Base-by-base conservation (phyloP, 805 yeast genomes). In the Komagataella populi region DNA sequence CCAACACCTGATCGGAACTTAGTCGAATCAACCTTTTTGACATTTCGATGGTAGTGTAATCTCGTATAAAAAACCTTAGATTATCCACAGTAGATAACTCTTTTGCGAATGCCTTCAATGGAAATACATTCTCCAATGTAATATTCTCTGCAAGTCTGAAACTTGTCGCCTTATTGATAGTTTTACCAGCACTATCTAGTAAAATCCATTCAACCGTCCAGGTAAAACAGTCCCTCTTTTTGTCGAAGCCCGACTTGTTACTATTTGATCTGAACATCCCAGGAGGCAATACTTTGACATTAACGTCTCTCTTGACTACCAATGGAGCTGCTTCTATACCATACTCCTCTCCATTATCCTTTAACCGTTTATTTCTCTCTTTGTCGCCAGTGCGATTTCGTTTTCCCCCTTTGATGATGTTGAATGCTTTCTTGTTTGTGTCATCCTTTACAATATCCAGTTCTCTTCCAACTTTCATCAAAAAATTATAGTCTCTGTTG, bases 151-250 rank as follows among this genome's bases (percentile, higher is more conserved):
- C 67, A 16, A 72, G 59, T 47, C 73, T 67, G 52, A 61, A 73
- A 53, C 75, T 74, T n/a, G 59, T 50, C 14, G 53, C 56, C 18
- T 55, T 55, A 44, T 56, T 54, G 16, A 59, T 47, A 7, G 45
- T 47, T 4, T 53, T 16, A 48, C 56, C 51, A 1, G 62, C 56
- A 10, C 61, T 60, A 12, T 63, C 65, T 3, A 76, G 62, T 2
- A 81, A 54, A 0, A 77, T 60, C 86, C 88, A 84, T 61, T 88
- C 95, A 0, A 88, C 65, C 0, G 95, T 83, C 96, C 96, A 88
- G 16, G 76, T 76, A 61, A 76, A 87, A 6, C 74, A 62, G 50
- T 80, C 77, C 54, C 71, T 66, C 54, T 74, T 74, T 61, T 78
- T 77, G 62, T 87, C 90, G 73, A 80, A 85, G 3, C 81, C 80